Evolutionary conservation across 2,329 filamentous ascomycete genomes (phyloP).

Genomic region (Stagonosporopsis chrysanthemi): DNA sequence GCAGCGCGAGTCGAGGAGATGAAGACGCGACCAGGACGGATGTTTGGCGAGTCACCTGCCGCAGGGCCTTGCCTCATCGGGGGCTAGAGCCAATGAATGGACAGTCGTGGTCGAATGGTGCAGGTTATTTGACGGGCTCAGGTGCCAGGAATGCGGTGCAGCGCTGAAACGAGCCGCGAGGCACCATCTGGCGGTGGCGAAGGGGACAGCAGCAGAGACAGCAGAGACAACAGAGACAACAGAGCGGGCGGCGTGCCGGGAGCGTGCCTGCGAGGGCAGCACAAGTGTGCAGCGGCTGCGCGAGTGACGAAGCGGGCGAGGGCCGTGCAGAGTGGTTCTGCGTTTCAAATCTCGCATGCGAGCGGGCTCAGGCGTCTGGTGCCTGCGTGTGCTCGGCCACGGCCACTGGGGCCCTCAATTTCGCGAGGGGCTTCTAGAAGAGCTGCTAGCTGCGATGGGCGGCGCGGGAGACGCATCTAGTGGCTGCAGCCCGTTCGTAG

Average conservation of each 20-base stretch:
- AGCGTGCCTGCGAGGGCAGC: background rate
- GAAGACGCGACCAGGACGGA: conserved; percentile 40
- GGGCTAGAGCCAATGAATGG: conserved; percentile 19
- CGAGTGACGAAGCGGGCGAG: conserved; percentile 18
- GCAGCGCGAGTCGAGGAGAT: conserved; percentile 46
- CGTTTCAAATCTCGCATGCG: conserved; percentile 37
- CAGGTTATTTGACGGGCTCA: conserved; percentile 13
- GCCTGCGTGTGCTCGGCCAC: conserved; percentile 21
- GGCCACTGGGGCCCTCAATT: conserved; percentile 42
- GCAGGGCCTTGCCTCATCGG: conserved; percentile 24
- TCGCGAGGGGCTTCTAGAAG: conserved; percentile 51
- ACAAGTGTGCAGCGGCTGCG: conserved; percentile 14
- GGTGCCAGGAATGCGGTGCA: conserved; percentile 21
- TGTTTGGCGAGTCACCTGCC: conserved; percentile 37
- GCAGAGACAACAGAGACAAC: conserved; percentile 1
- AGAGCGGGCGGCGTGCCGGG: background rate
- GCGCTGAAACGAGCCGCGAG: conserved; percentile 22
- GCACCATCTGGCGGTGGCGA: conserved; percentile 21
- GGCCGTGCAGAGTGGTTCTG: conserved; percentile 22
- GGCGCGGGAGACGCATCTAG: conserved; percentile 36
- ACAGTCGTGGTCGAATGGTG: conserved; percentile 24
- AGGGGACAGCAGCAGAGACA: conserved; percentile 3
- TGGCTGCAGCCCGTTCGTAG: conserved; percentile 25
- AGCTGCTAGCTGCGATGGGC: conserved; percentile 39
- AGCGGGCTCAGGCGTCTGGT: conserved; percentile 25